These are phyloP conservation scores for Pseudotsuga menziesii DNA, from an alignment of 75 land plant species.

Conservation along the genomic window DNA sequence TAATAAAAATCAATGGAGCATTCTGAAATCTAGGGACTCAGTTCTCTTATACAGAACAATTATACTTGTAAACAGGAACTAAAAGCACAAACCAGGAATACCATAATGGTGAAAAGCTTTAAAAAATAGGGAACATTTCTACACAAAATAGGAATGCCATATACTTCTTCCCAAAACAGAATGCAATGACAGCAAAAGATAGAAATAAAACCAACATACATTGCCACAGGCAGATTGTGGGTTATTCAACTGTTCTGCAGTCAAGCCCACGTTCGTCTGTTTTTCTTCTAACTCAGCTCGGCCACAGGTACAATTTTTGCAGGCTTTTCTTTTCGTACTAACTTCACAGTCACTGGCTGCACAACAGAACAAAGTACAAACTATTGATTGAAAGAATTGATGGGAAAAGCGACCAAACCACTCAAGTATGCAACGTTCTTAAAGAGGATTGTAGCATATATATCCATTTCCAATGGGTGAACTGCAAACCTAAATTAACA, in stretches of 20 bases:
- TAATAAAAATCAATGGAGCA: neutral
- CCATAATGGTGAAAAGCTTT: neutral
- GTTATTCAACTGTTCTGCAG: conserved; percentile 60
- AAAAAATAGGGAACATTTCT: neutral
- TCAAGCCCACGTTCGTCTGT: conserved; percentile 47
- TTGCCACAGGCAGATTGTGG: conserved; percentile 96
- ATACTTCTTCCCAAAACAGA: neutral
- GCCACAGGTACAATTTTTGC: conserved; percentile 98
- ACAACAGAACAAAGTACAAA: neutral
- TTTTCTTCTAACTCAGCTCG: conserved; percentile 90
- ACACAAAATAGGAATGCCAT: neutral
- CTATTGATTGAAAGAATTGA: neutral
- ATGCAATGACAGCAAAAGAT: neutral
- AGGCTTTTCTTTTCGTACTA: conserved; percentile 83
- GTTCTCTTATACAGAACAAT: neutral
- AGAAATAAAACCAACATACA: conserved; percentile 34
- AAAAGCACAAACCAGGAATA: neutral
- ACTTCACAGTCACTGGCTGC: conserved; percentile 89
- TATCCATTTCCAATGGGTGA: neutral
- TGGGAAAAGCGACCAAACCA: neutral
- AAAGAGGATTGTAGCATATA: too few relatives aligned
- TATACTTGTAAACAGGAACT: neutral
- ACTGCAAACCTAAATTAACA: too few relatives aligned
- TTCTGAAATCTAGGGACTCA: too few relatives aligned
- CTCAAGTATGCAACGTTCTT: neutral